Conservation (phyloP, 176 grass and related monocot genomes). For the Phoenix roebelenii region DNA sequence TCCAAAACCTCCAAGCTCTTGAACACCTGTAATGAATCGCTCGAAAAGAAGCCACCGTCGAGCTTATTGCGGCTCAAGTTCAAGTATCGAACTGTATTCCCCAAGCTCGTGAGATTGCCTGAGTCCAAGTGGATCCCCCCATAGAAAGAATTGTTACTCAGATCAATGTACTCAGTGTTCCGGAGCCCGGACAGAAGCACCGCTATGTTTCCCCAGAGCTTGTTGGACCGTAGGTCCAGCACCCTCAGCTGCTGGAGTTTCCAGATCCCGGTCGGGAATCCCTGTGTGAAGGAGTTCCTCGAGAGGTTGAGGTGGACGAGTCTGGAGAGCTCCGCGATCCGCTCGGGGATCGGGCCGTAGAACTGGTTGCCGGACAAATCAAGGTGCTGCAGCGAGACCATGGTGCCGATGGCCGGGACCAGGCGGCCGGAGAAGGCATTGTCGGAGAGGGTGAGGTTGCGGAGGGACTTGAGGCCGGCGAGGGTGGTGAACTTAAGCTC, state of each 20-base stretch:
- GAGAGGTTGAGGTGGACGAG: constrained; percentile 91
- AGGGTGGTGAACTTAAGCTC: constrained; percentile 85
- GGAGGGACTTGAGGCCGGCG: constrained; percentile 38
- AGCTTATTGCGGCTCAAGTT: constrained; percentile 85
- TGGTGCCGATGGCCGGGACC: constrained; percentile 58
- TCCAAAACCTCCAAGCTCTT: constrained; percentile 83
- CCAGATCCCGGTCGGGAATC: constrained; percentile 46
- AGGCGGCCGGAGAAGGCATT: constrained; percentile 95
- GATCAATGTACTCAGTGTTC: constrained; percentile 71
- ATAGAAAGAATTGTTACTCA: constrained; percentile 71
- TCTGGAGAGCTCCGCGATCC: constrained; percentile 58
- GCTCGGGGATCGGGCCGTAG: constrained; percentile 73
- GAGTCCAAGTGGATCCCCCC: constrained; percentile 48
- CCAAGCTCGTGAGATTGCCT: constrained; percentile 38
- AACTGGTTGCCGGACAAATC: constrained; percentile 86
- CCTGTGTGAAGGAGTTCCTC: constrained; percentile 70
- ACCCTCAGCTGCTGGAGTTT: constrained; percentile 74
- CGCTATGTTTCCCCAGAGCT: constrained; percentile 64
- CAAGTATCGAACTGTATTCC: constrained; percentile 82
- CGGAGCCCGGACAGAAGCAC: constrained; percentile 54
- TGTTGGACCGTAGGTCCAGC: constrained; percentile 70
- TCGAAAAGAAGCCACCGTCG: constrained; percentile 51
- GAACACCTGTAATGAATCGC: constrained; percentile 49
- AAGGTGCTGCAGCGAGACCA: constrained; percentile 65
- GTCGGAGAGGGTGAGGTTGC: constrained; percentile 71